Conservation (phyloP, 108 stramenopile species). For the Cyclotella sp. region DNA sequence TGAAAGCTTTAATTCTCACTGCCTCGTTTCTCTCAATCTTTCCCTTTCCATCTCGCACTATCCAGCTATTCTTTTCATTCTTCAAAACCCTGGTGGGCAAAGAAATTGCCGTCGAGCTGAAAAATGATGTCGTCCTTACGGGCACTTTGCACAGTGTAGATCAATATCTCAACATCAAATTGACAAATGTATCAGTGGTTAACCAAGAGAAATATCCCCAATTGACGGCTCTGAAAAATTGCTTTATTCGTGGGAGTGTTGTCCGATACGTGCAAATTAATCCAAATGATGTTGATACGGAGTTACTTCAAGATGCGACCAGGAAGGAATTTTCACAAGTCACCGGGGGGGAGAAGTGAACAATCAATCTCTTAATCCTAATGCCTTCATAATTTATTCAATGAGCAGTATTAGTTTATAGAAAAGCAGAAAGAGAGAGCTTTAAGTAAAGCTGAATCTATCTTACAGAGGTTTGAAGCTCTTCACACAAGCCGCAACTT, state of each 20-base stretch:
- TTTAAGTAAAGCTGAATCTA: not conserved
- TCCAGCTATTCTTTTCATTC: constrained; percentile 97
- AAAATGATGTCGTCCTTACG: constrained; percentile 97
- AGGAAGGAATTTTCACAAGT: constrained; percentile 91
- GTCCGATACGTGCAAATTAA: constrained; percentile 98
- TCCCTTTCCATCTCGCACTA: not conserved
- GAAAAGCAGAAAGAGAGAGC: not conserved
- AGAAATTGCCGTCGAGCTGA: constrained; percentile 97
- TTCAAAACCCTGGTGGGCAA: constrained; percentile 99
- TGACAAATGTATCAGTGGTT: constrained; percentile 90
- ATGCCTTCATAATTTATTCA: too few relatives aligned
- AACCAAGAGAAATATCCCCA: constrained; percentile 90
- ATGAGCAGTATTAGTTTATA: not conserved
- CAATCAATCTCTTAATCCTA: not conserved
- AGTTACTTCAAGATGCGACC: constrained; percentile 97
- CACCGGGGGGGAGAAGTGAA: constrained; percentile 15
- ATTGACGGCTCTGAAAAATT: constrained; percentile 91
- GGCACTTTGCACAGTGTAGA: constrained; percentile 97
- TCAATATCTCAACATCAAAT: constrained; percentile 99
- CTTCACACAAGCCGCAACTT: constrained; percentile 33
- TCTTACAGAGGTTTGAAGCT: constrained; percentile 41
- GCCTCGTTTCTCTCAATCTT: too few relatives aligned
- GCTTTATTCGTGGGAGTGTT: constrained; percentile 98
- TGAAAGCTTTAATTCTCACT: too few relatives aligned
- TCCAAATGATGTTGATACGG: constrained; percentile 94